Evolutionary conservation across 2,329 filamentous ascomycete species (phyloP), one percentile per base, ranked within the genome.

Genomic region (Fusarium penzigii): DNA sequence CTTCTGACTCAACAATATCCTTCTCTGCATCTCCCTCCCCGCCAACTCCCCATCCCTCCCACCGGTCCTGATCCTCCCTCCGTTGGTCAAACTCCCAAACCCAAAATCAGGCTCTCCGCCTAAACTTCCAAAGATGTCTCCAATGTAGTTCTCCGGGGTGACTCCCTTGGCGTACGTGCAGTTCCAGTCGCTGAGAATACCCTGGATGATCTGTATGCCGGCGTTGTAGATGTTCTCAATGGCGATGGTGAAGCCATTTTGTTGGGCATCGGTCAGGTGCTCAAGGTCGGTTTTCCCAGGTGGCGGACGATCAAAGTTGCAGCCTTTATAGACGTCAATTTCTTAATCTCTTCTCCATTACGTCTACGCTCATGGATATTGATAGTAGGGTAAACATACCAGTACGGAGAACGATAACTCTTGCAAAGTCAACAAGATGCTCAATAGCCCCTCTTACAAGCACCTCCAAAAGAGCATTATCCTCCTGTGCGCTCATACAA

Each of bases 401-500:
- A 1, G 85, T 84, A 29, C 88, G 79, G 78, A 90, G 83, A 52
- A 90, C 70, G 49, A 90, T 85, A 56, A 88, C 78, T 3, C 88
- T 79, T 6, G 75, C 69, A 68, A 88, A 90, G 66, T 90, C 88
- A 5, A 86, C 80, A 5, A 83, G 64, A 3, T 80, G 78, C 56
- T 76, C 74, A 17, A 80, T 70, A 0, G 84, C 80, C 2, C 79
- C 79, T 12, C 87, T 80, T 17, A 89, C 69, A 29, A 90, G 72
- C 6, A 81, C 86, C 61, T 87, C 85, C 1, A 90, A 78, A 1
- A 81, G 81, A 1, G 86, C 87, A 61, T 86, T 89, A 65, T 90
- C 87, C 68, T 90, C 88, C 67, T 90, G 87, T 0, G 86, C 86
- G 2, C 81, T 87, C 70, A 86, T 83, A 72, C 87, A 90, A 71